Evolutionary conservation across 163 green algal species (phyloP), one percentile per base, ranked within the genome.

Genomic region (Scenedesmus sp.): DNA sequence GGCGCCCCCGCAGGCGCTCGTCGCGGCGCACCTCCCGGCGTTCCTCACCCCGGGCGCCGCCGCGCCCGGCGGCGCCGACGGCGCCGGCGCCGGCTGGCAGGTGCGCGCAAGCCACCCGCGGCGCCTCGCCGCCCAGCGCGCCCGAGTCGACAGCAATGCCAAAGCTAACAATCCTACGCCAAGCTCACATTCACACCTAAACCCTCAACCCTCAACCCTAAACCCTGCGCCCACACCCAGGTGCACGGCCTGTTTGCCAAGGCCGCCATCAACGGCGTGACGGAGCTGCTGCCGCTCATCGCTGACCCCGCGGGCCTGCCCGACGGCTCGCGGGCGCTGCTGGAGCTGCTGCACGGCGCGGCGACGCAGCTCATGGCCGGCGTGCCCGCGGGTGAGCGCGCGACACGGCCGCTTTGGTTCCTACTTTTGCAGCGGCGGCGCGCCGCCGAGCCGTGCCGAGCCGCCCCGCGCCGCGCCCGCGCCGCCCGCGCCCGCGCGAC

Each of bases 251-350:
- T 74, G 62, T 87, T 89, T 73, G 85, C 80, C 6, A 86, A 86
- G 34, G 64, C 84, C 17, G 80, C 75, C 28, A 80, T 87, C 14
- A 70, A 64, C 10, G 83, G 73, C 34, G 39, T 86, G 22, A 78
- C 82, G 5, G 90, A 92, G 80, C 84, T 90, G 62, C 82, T 93
- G 56, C 79, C 81, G 47, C 84, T 92, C 31, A 72, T 86, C 18
- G 69, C 82, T 0, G 77, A 67, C 45, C 82, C 78, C 53, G 83
- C 88, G 4, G 76, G 73, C 0, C 58, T 91, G 28, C 82, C 85
- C 26, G 72, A 71, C 0, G 79, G 85, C 5, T 69, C 79, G 13
- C 13, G 45, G 11, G 54, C 53, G 9, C 58, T 93, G 31, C 66
- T 94, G 44, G 69, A 86, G 50, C 81, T 80, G 47, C 63, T 89